Conservation (phyloP, 2,329 filamentous ascomycete species). For the Pyrenochaeta sp. region DNA sequence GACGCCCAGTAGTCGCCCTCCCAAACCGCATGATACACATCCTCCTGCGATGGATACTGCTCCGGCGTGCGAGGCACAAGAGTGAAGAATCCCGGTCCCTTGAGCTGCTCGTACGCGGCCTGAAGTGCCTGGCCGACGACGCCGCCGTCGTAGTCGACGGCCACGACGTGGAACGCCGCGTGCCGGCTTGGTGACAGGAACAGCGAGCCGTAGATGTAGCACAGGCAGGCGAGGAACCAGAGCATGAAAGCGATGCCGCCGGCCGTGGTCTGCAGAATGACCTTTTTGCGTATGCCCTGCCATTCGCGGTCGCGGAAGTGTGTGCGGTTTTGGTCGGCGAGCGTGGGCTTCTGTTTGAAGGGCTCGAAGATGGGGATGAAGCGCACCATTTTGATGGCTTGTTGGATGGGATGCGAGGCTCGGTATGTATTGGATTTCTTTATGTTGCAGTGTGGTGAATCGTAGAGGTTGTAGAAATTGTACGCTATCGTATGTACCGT, state of each 20-base stretch:
- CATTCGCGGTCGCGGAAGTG: conserved; percentile 20
- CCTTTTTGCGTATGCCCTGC: conserved; percentile 18
- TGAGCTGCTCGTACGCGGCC: conserved; percentile 28
- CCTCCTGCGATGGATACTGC: conserved; percentile 24
- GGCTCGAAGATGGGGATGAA: not conserved
- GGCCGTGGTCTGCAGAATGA: conserved; percentile 16
- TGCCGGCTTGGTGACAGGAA: conserved; percentile 19
- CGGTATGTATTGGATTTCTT: no score
- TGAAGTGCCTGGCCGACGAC: conserved; percentile 26
- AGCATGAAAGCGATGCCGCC: conserved; percentile 27
- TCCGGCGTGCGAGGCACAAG: conserved; percentile 16
- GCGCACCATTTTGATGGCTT: not conserved
- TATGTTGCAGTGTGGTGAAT: not conserved
- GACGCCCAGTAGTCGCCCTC: conserved; percentile 39
- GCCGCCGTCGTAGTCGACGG: conserved; percentile 40
- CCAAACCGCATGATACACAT: conserved; percentile 33
- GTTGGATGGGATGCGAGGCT: no score
- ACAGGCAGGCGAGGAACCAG: conserved; percentile 30
- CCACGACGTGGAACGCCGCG: conserved; percentile 33
- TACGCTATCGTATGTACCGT: no score
- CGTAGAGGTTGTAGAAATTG: no score
- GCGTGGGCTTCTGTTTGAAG: conserved; percentile 11
- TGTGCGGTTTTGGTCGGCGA: conserved; percentile 18
- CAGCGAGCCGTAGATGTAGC: conserved; percentile 34
- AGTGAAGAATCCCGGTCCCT: conserved; percentile 28